Conservation (phyloP, 768 basidiomycete species). For the Lanmaoa pseudosensibilis region DNA sequence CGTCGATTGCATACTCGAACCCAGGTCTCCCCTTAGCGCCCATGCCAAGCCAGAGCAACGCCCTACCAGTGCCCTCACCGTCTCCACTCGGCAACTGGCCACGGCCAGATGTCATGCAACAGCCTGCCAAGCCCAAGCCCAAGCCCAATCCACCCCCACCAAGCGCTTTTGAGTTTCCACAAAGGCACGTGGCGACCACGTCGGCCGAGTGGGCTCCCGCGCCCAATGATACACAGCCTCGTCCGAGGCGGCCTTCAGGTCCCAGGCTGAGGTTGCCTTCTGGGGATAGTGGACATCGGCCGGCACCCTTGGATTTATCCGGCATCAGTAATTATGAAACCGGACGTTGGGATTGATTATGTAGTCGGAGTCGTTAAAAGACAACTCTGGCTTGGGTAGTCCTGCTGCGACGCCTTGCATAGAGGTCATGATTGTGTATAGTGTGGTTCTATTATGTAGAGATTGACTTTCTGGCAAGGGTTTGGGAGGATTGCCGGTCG, state of each 20-base stretch:
- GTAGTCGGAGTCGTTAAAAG: background rate
- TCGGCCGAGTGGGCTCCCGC: background rate
- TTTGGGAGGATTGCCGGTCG: constrained; percentile 17
- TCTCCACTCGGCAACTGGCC: constrained; percentile 59
- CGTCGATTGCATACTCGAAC: constrained; percentile 36
- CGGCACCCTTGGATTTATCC: constrained; percentile 17
- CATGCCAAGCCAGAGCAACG: constrained; percentile 6
- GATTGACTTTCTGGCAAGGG: constrained; percentile 7
- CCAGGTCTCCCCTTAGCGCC: constrained; percentile 25
- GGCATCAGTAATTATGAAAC: constrained; percentile 13
- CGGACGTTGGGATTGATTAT: background rate
- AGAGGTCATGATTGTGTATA: background rate
- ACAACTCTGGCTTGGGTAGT: background rate
- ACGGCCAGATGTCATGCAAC: constrained; percentile 38
- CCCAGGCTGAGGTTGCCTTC: constrained; percentile 28
- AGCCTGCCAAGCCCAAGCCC: constrained; percentile 16
- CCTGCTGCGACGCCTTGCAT: constrained; percentile 20
- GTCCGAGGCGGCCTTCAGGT: constrained; percentile 35
- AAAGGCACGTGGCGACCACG: background rate
- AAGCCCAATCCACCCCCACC: constrained; percentile 18
- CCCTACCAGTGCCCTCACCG: constrained; percentile 37
- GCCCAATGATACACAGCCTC: constrained; percentile 16
- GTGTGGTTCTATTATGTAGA: background rate
- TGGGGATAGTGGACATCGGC: constrained; percentile 20
- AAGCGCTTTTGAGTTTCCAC: constrained; percentile 27